A percentile compares a stretch with the other conserved stretches of the same genome.
These are phyloP conservation scores for Gamarada debralockiae DNA, from an alignment of 495 filamentous ascomycete species.

Conservation along the genomic window DNA sequence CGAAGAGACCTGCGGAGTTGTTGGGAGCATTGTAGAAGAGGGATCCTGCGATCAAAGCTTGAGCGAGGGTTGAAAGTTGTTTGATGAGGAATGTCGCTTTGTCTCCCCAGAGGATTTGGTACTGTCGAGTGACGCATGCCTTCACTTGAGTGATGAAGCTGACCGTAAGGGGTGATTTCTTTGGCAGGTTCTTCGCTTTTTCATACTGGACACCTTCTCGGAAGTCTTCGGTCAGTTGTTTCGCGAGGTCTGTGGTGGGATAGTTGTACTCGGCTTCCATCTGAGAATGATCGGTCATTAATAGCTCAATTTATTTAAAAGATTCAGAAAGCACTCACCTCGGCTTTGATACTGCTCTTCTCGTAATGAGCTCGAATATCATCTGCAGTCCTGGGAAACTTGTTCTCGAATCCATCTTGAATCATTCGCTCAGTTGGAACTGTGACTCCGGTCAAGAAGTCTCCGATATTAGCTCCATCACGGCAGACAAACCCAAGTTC, in stretches of 20 bases:
- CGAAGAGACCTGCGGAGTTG: slow-evolving; percentile 44
- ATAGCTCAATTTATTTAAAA: slow-evolving; percentile 65
- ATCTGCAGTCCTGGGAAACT: slow-evolving; percentile 61
- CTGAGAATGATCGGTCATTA: slow-evolving; percentile 18
- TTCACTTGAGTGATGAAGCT: slow-evolving; percentile 41
- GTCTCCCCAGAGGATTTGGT: slow-evolving; percentile 58
- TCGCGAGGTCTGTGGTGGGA: slow-evolving; percentile 39
- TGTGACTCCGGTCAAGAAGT: slow-evolving; percentile 66
- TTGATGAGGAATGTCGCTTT: slow-evolving; percentile 58
- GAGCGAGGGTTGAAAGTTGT: slow-evolving; percentile 61
- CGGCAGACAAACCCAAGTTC: slow-evolving; percentile 64
- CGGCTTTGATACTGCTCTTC: slow-evolving; percentile 15
- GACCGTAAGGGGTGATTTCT: slow-evolving; percentile 53
- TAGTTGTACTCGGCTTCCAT: slow-evolving; percentile 44
- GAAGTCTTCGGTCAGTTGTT: slow-evolving; percentile 50
- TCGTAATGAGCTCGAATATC: slow-evolving; percentile 56
- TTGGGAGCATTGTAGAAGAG: slow-evolving; percentile 78
- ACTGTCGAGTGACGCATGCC: slow-evolving; percentile 47
- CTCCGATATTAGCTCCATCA: slow-evolving; percentile 61
- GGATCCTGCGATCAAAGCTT: slow-evolving; percentile 71
- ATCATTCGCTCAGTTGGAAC: slow-evolving; percentile 60
- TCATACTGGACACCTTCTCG: slow-evolving; percentile 61
- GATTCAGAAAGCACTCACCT: slow-evolving; percentile 37
- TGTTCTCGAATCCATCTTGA: slow-evolving; percentile 57
- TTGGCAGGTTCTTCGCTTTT: slow-evolving; percentile 61